Evolutionary conservation across 306 rosid species (phyloP).

Genomic region (Vigna reflexopilosa): DNA sequence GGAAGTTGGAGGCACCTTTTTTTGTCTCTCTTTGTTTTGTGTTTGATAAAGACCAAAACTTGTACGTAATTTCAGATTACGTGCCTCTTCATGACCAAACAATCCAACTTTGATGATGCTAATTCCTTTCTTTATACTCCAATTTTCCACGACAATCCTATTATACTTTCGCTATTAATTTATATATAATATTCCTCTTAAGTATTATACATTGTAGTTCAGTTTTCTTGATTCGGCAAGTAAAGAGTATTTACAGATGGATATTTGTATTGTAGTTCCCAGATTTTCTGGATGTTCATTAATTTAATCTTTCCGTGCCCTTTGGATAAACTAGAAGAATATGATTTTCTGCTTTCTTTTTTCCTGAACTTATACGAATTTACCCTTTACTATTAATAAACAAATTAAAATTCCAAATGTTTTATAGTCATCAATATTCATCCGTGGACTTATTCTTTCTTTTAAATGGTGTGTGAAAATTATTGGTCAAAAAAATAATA

Average conservation of each 20-base stretch:
- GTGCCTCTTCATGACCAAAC: constrained; percentile 40
- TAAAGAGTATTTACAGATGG: background rate
- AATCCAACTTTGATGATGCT: constrained; percentile 39
- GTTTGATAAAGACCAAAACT: constrained; percentile 8
- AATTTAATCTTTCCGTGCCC: constrained; percentile 9
- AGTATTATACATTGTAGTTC: background rate
- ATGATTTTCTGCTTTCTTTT: too few species aligned
- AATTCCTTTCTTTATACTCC: constrained; percentile 26
- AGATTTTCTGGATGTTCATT: constrained; percentile 32
- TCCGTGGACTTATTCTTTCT: too few species aligned
- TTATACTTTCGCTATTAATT: constrained; percentile 11
- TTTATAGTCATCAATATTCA: background rate
- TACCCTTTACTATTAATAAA: background rate
- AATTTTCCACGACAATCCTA: constrained; percentile 30
- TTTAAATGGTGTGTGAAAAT: too few species aligned
- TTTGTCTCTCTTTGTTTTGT: constrained; percentile 23
- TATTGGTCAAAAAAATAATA: too few species aligned
- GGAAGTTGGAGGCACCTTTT: constrained; percentile 28
- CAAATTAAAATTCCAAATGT: background rate
- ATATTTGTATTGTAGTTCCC: constrained; percentile 25
- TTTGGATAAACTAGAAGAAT: constrained; percentile 28
- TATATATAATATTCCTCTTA: background rate
- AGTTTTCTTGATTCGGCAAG: background rate
- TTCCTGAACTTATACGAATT: background rate
- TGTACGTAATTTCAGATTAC: constrained; percentile 48